Evolutionary conservation across 1,139 yeast species (phyloP).

Genomic region (Nakaseomyces bracarensis): DNA sequence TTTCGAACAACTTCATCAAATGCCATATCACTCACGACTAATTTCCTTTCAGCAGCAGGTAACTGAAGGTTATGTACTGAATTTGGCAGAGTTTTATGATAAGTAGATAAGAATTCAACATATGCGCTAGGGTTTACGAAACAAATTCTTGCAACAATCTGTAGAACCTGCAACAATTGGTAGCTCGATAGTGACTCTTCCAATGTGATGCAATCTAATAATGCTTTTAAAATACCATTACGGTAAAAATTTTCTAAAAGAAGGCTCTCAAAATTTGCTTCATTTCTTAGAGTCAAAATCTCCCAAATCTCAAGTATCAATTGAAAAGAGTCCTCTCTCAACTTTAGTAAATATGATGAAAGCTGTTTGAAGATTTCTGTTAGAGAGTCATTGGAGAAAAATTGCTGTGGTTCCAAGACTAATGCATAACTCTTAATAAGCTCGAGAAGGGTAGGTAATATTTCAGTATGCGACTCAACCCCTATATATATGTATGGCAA

Average conservation of each 20-base stretch:
- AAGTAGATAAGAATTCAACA: constrained; percentile 33
- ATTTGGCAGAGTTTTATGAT: constrained; percentile 22
- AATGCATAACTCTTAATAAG: constrained; percentile 67
- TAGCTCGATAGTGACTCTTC: constrained; percentile 28
- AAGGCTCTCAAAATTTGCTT: constrained; percentile 18
- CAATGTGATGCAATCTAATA: constrained; percentile 26
- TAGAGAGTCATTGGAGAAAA: constrained; percentile 36
- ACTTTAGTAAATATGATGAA: constrained; percentile 47
- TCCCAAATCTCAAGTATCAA: constrained; percentile 54
- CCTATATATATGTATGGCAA: constrained; percentile 37
- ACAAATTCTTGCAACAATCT: constrained; percentile 48
- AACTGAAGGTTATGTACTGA: constrained; percentile 18
- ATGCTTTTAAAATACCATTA: constrained; percentile 21
- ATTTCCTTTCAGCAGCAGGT: constrained; percentile 20
- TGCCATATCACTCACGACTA: constrained; percentile 22
- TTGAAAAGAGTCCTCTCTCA: constrained; percentile 65
- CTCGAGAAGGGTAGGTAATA: constrained; percentile 57
- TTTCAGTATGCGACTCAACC: constrained; percentile 60
- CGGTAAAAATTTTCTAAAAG: constrained; percentile 24
- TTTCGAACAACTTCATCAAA: constrained; percentile 23
- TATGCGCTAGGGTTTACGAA: constrained; percentile 42
- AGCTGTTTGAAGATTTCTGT: constrained; percentile 44
- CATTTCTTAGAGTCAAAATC: constrained; percentile 34
- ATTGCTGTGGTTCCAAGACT: constrained; percentile 39
- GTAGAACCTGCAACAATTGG: constrained; percentile 42